Evolutionary conservation across 2,329 filamentous ascomycete genomes (phyloP).

Genomic region (Pyrenochaeta sp.): DNA sequence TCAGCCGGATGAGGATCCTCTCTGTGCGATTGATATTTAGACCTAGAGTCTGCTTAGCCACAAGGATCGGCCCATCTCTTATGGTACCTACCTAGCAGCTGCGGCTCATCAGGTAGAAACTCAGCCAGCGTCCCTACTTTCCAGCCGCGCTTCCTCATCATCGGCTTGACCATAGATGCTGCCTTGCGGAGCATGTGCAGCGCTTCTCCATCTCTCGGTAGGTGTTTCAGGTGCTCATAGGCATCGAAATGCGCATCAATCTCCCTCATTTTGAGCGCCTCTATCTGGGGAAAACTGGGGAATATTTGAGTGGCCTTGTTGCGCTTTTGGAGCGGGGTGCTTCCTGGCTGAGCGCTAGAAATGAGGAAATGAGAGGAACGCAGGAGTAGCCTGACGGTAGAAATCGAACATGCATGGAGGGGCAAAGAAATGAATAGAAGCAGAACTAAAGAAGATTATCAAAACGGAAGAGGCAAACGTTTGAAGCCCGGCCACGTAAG

Average conservation of each 20-base stretch:
- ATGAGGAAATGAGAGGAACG: neutral
- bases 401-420: constrained; percentile 5
- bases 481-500: constrained; percentile 33
- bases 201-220: constrained; percentile 56
- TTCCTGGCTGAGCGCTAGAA: neutral
- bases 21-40: constrained; percentile 80
- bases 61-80: neutral
- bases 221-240: constrained; percentile 59
- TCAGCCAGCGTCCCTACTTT: constrained; percentile 80
- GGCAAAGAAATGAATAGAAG: constrained; percentile 10
- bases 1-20: constrained; percentile 82
- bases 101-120: constrained; percentile 79
- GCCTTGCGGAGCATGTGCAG: constrained; percentile 75
- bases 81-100: constrained; percentile 69
- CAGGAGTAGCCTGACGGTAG: neutral
- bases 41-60: constrained; percentile 52
- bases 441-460: constrained; percentile 10
- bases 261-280: constrained; percentile 48
- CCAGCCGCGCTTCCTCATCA: constrained; percentile 90
- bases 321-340: neutral
- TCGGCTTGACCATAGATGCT: constrained; percentile 89
- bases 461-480: constrained; percentile 20
- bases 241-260: constrained; percentile 59
- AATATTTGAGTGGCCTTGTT: neutral
- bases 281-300: neutral